Evolutionary conservation across 768 basidiomycete genomes (phyloP), one percentile per base, ranked within the genome.

Genomic region (Podaxis sp.): DNA sequence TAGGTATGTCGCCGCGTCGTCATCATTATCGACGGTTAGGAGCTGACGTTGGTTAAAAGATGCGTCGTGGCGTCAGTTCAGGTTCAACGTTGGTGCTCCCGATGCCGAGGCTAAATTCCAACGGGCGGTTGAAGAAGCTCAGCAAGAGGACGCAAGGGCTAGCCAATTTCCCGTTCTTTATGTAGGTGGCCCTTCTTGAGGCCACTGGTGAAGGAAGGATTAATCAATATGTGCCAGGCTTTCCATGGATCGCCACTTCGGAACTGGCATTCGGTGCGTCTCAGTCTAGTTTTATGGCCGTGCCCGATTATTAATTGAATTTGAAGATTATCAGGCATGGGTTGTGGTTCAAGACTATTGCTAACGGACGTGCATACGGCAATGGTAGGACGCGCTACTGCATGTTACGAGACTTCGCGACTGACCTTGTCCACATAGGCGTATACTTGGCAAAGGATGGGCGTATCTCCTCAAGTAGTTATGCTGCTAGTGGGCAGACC

Each of bases 371-470:
- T 48, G 82, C 85, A 0, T 86, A 78, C 66, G 90, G 90, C 5
- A 62, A 91, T 69, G 89, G 87, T 82, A 61, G 50, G 76, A 60
- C 24, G 50, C 33, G 33, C 52, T 37, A 50, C 15, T 61, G 26
- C 37, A 26, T 12, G 12, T 30, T n/a, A 20, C 17, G 28, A 54
- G 28, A 20, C 15, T 12, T 33, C 33, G 20, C n/a, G 66, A 37
- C 63, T 65, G n/a, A 50, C 40, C 58, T n/a, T 15, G 38, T 13
- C 48, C 30, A 37, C 30, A 10, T 56, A 88, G 87, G 89, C 3
- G 87, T 90, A 0, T 91, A 90, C 68, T 83, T 89, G 54, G 84
- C 86, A 3, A 86, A 83, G 67, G 86, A 89, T 36, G 86, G 79
- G 3, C 60, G 49, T 0, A 67, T 80, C 1, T 87, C 87, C 0